A percentile compares a stretch with the other conserved stretches of the same genome.
phyloP scores from a whole-genome alignment of 805 yeast species.

The Candida pseudofarinosa region DNA sequence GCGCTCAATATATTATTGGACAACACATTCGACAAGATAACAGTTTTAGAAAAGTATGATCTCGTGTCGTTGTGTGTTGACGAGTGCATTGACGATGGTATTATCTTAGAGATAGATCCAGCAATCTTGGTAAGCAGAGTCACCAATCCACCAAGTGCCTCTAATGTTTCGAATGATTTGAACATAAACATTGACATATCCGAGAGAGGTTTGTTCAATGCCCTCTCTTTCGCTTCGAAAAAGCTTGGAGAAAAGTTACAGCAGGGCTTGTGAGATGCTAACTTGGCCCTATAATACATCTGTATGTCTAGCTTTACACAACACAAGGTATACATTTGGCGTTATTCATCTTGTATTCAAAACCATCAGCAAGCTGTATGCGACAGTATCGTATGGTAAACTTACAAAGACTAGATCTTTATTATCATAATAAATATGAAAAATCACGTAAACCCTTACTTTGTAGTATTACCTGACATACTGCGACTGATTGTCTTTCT shows the following conservation, averaged over 20 bases:
- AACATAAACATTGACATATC: slow-evolving; percentile 59
- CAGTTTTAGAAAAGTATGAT: slow-evolving; percentile 80
- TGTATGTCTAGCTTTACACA: background rate
- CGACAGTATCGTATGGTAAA: background rate
- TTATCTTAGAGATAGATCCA: slow-evolving; percentile 86
- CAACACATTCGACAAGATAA: slow-evolving; percentile 68
- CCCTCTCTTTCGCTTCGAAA: slow-evolving; percentile 83
- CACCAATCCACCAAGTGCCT: slow-evolving; percentile 65
- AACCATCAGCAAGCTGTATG: background rate
- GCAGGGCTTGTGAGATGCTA: slow-evolving; percentile 33
- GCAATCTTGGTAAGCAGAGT: slow-evolving; percentile 85
- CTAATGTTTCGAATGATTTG: slow-evolving; percentile 48
- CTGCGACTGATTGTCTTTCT: no score
- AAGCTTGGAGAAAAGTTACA: slow-evolving; percentile 48
- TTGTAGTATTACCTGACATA: no score
- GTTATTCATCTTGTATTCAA: background rate
- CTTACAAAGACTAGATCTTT: background rate
- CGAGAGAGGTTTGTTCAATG: slow-evolving; percentile 76
- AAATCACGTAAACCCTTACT: background rate
- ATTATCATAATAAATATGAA: no score
- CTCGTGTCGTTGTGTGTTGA: slow-evolving; percentile 82
- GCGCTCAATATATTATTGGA: slow-evolving; percentile 74
- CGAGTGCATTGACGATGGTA: slow-evolving; percentile 91
- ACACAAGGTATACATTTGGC: background rate
- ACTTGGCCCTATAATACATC: background rate